Base-by-base conservation (phyloP, 1,284 basidiomycete species). In the Leccinum subrobustum region DNA sequence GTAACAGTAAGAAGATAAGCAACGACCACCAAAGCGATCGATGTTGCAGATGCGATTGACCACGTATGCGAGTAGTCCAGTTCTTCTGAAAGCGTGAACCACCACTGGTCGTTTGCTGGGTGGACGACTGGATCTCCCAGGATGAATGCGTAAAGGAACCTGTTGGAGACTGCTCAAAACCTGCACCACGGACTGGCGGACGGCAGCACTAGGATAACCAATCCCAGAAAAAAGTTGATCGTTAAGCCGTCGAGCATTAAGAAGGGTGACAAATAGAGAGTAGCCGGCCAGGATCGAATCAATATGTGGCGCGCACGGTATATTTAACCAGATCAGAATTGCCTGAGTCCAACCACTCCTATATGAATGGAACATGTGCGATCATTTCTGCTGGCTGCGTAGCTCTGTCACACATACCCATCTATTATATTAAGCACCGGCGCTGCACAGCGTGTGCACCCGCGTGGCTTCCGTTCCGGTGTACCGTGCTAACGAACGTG, bases 1-100 rank as follows among this genome's bases (percentile, higher is more conserved):
- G 74, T 65, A 8, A 81, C 68, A 1, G 76, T 79, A 58, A 81
- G 76, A 3, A 76, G 29, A 60, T 77, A 81, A 2, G 80, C 79
- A 12, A 80, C 61, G 29, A 77, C 55, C 1, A 81, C 80, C 78
- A 77, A 81, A 0, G 64, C 54, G 20, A 80, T 77, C 5, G 75
- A 77, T 8, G 74, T 70, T 3, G 70, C 75, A 0, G 78, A 73
- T 2, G 78, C 69, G 11, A 79, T 75, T 0, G 77, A 77, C 79
- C 79, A 81, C 9, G 59, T 67, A n/a, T 71, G 64, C 0, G 71
- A 65, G 56, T 65, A 72, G 47, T 76, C 57, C 8, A 74, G 64
- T n/a, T 65, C 67, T 2, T 54, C 54, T 3, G 67, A 62, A 25
- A 74, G 29, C 8, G 55, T 65, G 16, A 3, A 55, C 75, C 75